phyloP scores from a whole-genome alignment of 169 alveolate species.

The Toxoplasma gondii region DNA sequence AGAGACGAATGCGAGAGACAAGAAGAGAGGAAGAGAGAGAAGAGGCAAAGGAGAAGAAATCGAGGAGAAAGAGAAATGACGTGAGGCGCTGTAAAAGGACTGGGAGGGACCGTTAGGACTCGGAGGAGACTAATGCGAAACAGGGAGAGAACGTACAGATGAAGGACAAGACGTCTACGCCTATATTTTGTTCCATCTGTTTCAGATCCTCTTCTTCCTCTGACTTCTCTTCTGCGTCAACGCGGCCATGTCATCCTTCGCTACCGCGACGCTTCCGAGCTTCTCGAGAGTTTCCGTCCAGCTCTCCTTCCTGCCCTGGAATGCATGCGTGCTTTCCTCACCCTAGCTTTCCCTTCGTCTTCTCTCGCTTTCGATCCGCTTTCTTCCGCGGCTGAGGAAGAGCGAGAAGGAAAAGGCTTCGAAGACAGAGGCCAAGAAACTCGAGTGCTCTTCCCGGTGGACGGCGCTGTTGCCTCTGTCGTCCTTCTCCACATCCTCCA shows the following conservation, averaged over 20 bases:
- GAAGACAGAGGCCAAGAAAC: background rate
- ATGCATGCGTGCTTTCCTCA: slow-evolving; percentile 4
- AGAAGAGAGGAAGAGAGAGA: too few relatives aligned
- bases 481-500: slow-evolving; percentile 17
- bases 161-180: too few relatives aligned
- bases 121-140: too few relatives aligned
- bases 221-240: background rate
- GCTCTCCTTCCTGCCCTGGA: background rate
- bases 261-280: background rate
- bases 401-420: background rate
- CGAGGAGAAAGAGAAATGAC: too few relatives aligned
- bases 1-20: too few relatives aligned
- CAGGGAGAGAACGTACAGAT: too few relatives aligned
- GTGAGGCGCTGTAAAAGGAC: too few relatives aligned
- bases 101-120: too few relatives aligned
- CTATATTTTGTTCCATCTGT: too few relatives aligned
- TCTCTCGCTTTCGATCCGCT: background rate
- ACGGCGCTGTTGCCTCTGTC: slow-evolving; percentile 20
- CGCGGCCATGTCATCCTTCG: background rate
- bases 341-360: background rate
- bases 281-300: background rate
- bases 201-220: slow-evolving; percentile 9
- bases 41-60: too few relatives aligned
- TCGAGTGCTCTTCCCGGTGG: background rate
- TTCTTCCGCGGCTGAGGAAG: background rate